Conservation (phyloP, 2,329 filamentous ascomycete species). For the Sarocladium kiliense region DNA sequence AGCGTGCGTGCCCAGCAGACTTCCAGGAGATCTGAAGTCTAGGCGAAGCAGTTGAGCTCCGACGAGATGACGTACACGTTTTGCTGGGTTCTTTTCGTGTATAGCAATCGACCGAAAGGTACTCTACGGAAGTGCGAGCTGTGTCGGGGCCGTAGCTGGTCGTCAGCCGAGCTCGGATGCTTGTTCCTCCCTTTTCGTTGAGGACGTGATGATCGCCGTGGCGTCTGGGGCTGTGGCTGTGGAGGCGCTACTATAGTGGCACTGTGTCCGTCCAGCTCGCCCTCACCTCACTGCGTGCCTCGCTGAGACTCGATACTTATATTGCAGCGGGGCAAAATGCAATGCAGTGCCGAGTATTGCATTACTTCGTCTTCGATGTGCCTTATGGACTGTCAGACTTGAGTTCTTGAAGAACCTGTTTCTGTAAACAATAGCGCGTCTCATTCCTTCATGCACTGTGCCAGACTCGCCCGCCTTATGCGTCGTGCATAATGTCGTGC, state of each 20-base stretch:
- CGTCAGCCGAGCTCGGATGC: background rate
- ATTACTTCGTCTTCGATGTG: too few relatives aligned
- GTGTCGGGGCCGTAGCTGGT: background rate
- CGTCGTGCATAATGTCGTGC: constrained; percentile 1
- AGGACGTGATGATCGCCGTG: constrained; percentile 4
- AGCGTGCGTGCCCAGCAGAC: background rate
- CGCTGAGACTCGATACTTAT: background rate
- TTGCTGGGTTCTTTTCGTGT: background rate
- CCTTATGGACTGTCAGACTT: too few relatives aligned
- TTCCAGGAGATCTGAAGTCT: background rate
- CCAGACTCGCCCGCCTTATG: background rate
- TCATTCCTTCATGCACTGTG: background rate
- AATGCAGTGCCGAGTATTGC: too few relatives aligned
- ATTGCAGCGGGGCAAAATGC: background rate
- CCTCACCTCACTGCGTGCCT: background rate
- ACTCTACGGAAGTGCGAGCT: background rate
- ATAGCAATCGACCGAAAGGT: background rate
- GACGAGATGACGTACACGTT: background rate
- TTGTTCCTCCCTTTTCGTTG: constrained; percentile 9
- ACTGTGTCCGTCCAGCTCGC: too few relatives aligned
- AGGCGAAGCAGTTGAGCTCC: background rate
- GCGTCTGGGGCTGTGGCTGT: constrained; percentile 3
- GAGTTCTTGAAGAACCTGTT: too few relatives aligned
- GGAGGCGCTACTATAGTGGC: background rate
- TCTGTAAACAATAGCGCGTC: too few relatives aligned